phyloP scores from a whole-genome alignment of 2,329 filamentous ascomycete species.

The Uncinocarpus reesii region DNA sequence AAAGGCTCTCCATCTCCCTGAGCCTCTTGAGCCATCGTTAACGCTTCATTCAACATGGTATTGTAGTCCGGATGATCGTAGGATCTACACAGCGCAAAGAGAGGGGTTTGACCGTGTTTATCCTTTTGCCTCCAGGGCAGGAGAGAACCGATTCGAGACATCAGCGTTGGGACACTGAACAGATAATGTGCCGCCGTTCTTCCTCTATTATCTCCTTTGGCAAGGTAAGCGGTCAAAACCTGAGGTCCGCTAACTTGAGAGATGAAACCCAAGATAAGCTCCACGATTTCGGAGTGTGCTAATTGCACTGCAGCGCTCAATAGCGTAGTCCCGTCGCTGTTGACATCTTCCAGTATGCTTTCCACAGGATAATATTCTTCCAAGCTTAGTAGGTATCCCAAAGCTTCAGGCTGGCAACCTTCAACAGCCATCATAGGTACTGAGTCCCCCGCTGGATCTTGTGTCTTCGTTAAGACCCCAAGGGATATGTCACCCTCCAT shows the following conservation, averaged over 20 bases:
- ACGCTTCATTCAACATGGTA: constrained; percentile 72
- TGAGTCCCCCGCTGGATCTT: constrained; percentile 64
- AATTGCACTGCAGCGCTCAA: constrained; percentile 84
- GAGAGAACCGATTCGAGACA: constrained; percentile 62
- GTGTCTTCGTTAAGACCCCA: constrained; percentile 49
- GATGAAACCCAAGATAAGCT: constrained; percentile 63
- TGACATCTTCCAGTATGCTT: constrained; percentile 68
- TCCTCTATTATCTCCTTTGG: constrained; percentile 69
- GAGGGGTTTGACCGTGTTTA: constrained; percentile 93
- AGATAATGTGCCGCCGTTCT: constrained; percentile 91
- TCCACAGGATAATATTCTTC: constrained; percentile 62
- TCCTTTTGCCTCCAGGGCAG: constrained; percentile 85
- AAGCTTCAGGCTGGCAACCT: constrained; percentile 56
- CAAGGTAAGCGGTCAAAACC: constrained; percentile 57
- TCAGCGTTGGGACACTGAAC: constrained; percentile 78
- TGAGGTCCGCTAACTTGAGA: constrained; percentile 46
- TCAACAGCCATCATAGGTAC: constrained; percentile 79
- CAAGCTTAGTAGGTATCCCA: constrained; percentile 70
- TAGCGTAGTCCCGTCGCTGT: constrained; percentile 81
- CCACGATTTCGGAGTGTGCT: constrained; percentile 62
- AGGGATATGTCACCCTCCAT: constrained; percentile 81
- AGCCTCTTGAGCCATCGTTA: constrained; percentile 60
- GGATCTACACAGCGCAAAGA: constrained; percentile 88
- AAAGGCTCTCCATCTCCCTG: constrained; percentile 72
- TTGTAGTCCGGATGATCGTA: constrained; percentile 87